phyloP scores from a whole-genome alignment of 1,284 basidiomycete genomes.

The Wallemia mellicola region DNA sequence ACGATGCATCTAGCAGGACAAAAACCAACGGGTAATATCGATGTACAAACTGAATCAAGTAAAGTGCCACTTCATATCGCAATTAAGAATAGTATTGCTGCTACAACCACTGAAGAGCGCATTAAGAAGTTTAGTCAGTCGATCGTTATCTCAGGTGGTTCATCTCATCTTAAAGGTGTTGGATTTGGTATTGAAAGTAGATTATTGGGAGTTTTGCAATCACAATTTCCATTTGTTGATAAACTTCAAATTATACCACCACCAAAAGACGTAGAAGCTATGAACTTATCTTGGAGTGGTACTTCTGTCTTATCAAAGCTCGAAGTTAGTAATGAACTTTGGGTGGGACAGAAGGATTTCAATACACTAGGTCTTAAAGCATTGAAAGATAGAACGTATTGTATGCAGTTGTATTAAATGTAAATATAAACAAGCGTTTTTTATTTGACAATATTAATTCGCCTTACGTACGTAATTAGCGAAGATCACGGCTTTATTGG shows the following conservation, averaged over 20 bases:
- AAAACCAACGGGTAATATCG: background rate
- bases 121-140: background rate
- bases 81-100: background rate
- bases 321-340: background rate
- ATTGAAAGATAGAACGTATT: background rate
- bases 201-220: background rate
- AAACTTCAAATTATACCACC: background rate
- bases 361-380: background rate
- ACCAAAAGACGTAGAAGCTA: background rate
- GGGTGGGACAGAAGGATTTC: background rate
- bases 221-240: background rate
- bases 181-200: background rate
- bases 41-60: background rate
- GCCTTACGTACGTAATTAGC: too few species aligned
- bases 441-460: too few species aligned
- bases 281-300: background rate
- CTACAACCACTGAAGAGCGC: background rate
- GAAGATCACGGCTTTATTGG: too few species aligned
- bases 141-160: background rate
- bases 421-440: background rate
- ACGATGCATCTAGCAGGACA: background rate
- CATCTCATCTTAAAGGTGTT: background rate
- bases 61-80: background rate
- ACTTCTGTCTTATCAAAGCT: background rate
- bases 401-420: background rate